Base-by-base conservation (phyloP, 1,284 basidiomycete species). In the Sanghuangporus baumii region DNA sequence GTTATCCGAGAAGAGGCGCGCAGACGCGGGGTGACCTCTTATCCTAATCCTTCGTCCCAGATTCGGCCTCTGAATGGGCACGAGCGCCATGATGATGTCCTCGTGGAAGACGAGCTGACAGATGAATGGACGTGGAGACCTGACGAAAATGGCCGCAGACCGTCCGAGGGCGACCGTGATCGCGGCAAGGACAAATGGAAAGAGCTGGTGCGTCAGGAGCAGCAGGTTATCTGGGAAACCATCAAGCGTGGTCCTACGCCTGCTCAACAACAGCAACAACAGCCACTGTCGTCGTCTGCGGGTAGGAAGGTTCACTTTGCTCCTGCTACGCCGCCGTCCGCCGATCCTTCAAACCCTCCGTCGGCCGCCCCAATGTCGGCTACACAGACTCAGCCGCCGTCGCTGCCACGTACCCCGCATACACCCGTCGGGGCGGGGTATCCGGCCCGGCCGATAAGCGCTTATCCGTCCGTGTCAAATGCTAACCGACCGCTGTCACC, bases 81-180 rank as follows among this genome's bases (percentile, higher is more conserved):
- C 11, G 23, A 26, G 26, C 31, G 54, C 14, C 57, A 63, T 11
- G 31, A 57, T 16, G 57, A 57, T 26, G 58, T 63, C 20, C 40
- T 63, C 52, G 62, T 60, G 12, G 52, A 40, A 41, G 54, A 26
- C 6, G 61, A 62, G 7, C 6, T 46, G 43, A 34, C 51, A 3
- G 62, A 63, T 9, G 62, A 63, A 34, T 63, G 62, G 62, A 38
- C 55, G 5, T 63, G 62, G 62, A 38, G 62, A 14, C 62, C 62
- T 18, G 62, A 59, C 16, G 61, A 54, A 50, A 20, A 16, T 40
- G 52, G 52, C 12, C 31, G 12, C 8, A 31, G 36, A 37, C 52
- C 52, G 12, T 36, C 36, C 26, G 52, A 54, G 18, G 43, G 40
- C 31, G 16, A 40, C 7, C 20, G 43, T 46, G 57, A 59, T 31